Base-by-base conservation (phyloP, 495 filamentous ascomycete genomes). In the Parachaetomium inaequale region DNA sequence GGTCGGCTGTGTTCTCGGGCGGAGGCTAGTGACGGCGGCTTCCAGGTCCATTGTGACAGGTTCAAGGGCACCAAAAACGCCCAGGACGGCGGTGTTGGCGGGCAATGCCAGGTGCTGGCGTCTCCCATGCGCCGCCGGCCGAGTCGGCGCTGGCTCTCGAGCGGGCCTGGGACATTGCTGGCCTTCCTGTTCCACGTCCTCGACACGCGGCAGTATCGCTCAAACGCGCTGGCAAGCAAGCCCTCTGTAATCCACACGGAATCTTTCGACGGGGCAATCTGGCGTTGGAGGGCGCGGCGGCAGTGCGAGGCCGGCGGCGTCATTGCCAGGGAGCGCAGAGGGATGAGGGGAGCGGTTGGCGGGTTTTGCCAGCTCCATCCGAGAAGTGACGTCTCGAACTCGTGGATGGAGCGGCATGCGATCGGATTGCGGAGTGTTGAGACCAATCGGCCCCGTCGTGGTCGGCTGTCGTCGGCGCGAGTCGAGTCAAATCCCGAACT, bases 91-190 rank as follows among this genome's bases (percentile, higher is more conserved):
- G 73, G 71, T 54, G 70, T 64, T 7, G 73, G 67, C 32, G 75
- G 66, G 11, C 71, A 63, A 17, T 74, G 72, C 19, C 74, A 61
- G 25, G 73, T 66, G 50, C 69, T 74, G n/a, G 78, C 64, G 52
- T 75, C 74, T 50, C 73, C 74, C 74, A 85, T 78, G 28, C 75
- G 75, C 57, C 82, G 73, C 55, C 74, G 81, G n/a, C 81, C 81
- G 54, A 82, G 63, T 21, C 81, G 76, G 36, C 80, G 79, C 7
- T 80, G 75, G 68, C 73, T 75, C 68, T 85, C 82, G 63, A 84
- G 73, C 23, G 81, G 81, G 0, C 81, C 81, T 4, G 81, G 76
- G 0, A 75, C 58, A 58, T 68, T 62, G 64, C 68, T 64, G 6
- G 59, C 62, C 58, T 71, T 61, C 15, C 78, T 71, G 28, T 65